phyloP scores from a whole-genome alignment of 1,139 yeast species.

The Saccharomyces hybrid region DNA sequence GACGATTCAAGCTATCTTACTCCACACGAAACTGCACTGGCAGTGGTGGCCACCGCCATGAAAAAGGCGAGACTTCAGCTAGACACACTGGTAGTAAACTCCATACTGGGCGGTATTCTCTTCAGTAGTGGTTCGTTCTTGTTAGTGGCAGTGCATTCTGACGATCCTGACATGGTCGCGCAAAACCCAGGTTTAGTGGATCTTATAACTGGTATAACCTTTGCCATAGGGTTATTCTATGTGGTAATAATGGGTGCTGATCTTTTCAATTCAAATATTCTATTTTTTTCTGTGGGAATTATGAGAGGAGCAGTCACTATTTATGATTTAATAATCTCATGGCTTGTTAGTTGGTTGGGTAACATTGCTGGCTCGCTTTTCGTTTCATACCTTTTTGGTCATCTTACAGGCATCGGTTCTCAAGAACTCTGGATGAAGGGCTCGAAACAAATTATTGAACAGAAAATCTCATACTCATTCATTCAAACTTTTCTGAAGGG shows the following conservation, averaged over 20 bases:
- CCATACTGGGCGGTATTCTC: conserved; percentile 65
- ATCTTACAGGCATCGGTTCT: conserved; percentile 44
- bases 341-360: conserved; percentile 62
- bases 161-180: conserved; percentile 38
- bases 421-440: conserved; percentile 39
- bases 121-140: conserved; percentile 35
- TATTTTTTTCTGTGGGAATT: conserved; percentile 61
- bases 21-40: conserved; percentile 73
- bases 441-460: conserved; percentile 40
- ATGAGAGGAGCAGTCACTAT: conserved; percentile 62
- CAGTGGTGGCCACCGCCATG: conserved; percentile 78
- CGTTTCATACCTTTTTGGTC: conserved; percentile 55
- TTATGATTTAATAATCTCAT: conserved; percentile 54
- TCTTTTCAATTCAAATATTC: conserved; percentile 56
- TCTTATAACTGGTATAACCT: conserved; percentile 48
- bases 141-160: conserved; percentile 48
- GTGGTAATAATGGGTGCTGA: conserved; percentile 41
- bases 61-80: conserved; percentile 62
- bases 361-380: conserved; percentile 59
- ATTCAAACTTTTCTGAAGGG: conserved; percentile 56
- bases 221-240: conserved; percentile 64
- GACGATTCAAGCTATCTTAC: conserved; percentile 54
- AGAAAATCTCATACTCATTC: conserved; percentile 44
- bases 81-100: conserved; percentile 51
- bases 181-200: conserved; percentile 49